phyloP scores from a whole-genome alignment of 169 alveolate genomes.

The Plasmodium vivax region DNA sequence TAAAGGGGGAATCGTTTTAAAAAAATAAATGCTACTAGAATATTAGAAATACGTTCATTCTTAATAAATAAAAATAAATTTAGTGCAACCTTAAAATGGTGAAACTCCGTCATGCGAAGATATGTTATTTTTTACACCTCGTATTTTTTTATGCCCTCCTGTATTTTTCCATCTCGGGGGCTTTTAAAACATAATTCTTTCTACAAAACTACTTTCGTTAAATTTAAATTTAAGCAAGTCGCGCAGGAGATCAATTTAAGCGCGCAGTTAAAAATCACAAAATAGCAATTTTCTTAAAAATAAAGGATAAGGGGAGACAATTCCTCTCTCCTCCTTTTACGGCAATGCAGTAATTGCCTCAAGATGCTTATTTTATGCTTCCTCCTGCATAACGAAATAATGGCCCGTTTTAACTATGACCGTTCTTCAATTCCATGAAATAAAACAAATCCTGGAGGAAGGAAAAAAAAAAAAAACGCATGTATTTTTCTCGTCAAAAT shows the following conservation, averaged over 20 bases:
- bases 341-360: background rate
- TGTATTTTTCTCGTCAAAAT: background rate
- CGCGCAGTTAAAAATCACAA: background rate
- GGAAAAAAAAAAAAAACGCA: background rate
- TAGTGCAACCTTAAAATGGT: background rate
- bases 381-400: background rate
- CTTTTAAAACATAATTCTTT: background rate
- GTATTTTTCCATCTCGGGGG: background rate
- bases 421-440: background rate
- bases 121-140: background rate
- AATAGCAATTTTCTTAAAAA: too few relatives aligned
- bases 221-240: background rate
- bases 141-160: background rate
- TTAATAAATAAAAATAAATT: too few relatives aligned
- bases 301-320: background rate
- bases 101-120: background rate
- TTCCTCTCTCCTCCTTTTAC: background rate
- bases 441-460: background rate
- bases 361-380: background rate
- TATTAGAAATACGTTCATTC: background rate
- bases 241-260: background rate
- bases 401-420: background rate
- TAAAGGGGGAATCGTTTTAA: background rate
- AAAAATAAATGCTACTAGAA: background rate
- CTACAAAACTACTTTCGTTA: background rate